Evolutionary conservation across 1,284 basidiomycete genomes (phyloP).

Genomic region (Rhodotorula sp.): DNA sequence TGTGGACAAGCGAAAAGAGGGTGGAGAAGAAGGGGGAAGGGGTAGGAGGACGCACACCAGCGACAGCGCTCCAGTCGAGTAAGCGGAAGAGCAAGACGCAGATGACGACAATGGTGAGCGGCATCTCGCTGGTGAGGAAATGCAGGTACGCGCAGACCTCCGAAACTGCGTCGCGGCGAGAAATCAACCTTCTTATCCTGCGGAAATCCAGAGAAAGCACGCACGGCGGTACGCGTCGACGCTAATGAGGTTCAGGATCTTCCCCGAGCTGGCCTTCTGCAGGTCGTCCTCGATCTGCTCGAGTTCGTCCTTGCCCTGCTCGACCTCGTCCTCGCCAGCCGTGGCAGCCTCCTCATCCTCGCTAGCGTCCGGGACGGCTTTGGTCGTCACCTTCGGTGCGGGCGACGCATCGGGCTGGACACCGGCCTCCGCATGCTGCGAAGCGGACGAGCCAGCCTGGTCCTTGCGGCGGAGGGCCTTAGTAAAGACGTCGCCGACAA

Average conservation of each 20-base stretch:
- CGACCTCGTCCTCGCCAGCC: slow-evolving; percentile 1
- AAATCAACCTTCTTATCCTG: background rate
- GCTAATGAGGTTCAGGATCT: slow-evolving; percentile 59
- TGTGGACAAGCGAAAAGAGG: too few relatives aligned
- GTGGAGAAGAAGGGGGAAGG: too few relatives aligned
- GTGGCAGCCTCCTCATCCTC: background rate
- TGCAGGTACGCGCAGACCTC: slow-evolving; percentile 52
- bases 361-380: background rate
- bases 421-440: background rate
- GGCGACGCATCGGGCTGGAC: background rate
- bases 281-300: slow-evolving; percentile 41
- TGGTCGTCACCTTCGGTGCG: background rate
- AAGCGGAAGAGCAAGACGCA: slow-evolving; percentile 55
- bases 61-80: slow-evolving; percentile 55
- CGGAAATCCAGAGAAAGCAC: slow-evolving; percentile 23
- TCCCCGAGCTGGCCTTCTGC: slow-evolving; percentile 52
- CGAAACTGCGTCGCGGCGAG: slow-evolving; percentile 15
- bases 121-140: slow-evolving; percentile 52
- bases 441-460: slow-evolving; percentile 48
- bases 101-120: slow-evolving; percentile 55
- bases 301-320: slow-evolving; percentile 7
- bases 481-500: slow-evolving; percentile 59
- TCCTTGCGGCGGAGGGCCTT: slow-evolving; percentile 59
- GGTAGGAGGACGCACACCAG: slow-evolving; percentile 44
- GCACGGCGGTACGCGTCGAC: slow-evolving; percentile 56